These are phyloP conservation scores for Microsporum canis DNA, from an alignment of 2,329 filamentous ascomycete species.

Conservation along the genomic window DNA sequence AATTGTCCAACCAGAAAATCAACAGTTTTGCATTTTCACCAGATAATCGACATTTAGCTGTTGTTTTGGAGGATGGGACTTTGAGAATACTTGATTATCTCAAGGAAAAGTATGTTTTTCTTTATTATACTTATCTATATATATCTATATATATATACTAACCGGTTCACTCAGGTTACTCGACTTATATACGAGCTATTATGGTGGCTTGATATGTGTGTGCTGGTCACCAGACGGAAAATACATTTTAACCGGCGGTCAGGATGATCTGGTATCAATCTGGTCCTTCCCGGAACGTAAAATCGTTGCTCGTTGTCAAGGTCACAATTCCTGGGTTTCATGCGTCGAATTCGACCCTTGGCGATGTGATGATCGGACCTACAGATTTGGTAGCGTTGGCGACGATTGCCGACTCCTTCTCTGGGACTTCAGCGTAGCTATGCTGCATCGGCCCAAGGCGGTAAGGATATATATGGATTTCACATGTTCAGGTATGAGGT, in stretches of 20 bases:
- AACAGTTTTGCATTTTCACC: conserved; percentile 90
- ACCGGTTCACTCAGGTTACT: conserved; percentile 51
- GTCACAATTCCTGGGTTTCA: conserved; percentile 92
- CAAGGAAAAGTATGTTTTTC: conserved; percentile 60
- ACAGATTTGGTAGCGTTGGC: conserved; percentile 89
- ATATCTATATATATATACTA: conserved; percentile 8
- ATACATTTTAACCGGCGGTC: conserved; percentile 87
- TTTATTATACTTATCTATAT: not conserved
- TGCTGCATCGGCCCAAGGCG: conserved; percentile 82
- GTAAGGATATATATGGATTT: conserved; percentile 41
- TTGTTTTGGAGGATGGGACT: conserved; percentile 84
- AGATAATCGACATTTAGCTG: conserved; percentile 72
- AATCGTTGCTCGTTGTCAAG: conserved; percentile 83
- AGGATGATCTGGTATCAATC: conserved; percentile 92
- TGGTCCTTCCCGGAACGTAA: conserved; percentile 79
- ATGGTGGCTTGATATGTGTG: conserved; percentile 82
- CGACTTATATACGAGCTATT: conserved; percentile 81
- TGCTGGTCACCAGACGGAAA: conserved; percentile 97
- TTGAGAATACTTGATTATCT: conserved; percentile 86
- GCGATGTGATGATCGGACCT: conserved; percentile 91
- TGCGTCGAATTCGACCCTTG: conserved; percentile 91
- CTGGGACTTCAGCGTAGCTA: conserved; percentile 96
- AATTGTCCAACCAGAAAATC: conserved; percentile 78
- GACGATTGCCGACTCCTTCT: conserved; percentile 83
- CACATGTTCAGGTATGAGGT: not conserved